Conservation (phyloP, 371 early-diverging fungal species). For the Mortierella sp. region DNA sequence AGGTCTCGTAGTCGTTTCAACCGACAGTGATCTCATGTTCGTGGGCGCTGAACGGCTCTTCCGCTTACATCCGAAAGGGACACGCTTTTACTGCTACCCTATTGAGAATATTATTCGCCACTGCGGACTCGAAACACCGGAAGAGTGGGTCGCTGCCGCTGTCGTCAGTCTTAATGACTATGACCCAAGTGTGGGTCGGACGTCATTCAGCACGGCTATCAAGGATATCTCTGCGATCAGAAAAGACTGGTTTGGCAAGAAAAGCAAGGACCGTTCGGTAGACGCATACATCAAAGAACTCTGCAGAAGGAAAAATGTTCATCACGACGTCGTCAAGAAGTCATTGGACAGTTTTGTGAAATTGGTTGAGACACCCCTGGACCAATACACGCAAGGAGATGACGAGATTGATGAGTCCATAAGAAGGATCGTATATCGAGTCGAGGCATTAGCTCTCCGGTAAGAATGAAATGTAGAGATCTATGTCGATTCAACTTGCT, state of each 20-base stretch:
- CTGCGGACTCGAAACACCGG: conserved; percentile 26
- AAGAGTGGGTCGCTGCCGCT: conserved; percentile 30
- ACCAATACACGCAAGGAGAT: background rate
- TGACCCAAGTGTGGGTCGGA: conserved; percentile 31
- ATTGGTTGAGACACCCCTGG: conserved; percentile 18
- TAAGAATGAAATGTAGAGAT: conserved; percentile 23
- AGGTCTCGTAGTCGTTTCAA: conserved; percentile 27
- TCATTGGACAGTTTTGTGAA: conserved; percentile 25
- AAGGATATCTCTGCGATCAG: conserved; percentile 16
- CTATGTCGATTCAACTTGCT: conserved; percentile 16
- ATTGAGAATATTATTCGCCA: conserved; percentile 17
- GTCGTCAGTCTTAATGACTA: conserved; percentile 30
- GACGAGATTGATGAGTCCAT: conserved; percentile 26
- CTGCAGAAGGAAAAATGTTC: conserved; percentile 20
- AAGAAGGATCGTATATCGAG: conserved; percentile 29
- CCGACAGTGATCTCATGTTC: conserved; percentile 31
- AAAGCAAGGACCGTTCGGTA: conserved; percentile 13
- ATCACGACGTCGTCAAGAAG: conserved; percentile 14
- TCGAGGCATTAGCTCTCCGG: conserved; percentile 18
- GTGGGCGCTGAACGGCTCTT: conserved; percentile 28
- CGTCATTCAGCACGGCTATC: conserved; percentile 22
- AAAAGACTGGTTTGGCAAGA: conserved; percentile 15
- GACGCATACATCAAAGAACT: conserved; percentile 22
- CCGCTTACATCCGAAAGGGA: conserved; percentile 20
- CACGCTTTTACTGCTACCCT: conserved; percentile 29